Percentiles rank a stretch among this genome's conserved stretches.
Evolutionary conservation across 495 filamentous ascomycete genomes (phyloP).

Genomic region (Penicillium soppii): DNA sequence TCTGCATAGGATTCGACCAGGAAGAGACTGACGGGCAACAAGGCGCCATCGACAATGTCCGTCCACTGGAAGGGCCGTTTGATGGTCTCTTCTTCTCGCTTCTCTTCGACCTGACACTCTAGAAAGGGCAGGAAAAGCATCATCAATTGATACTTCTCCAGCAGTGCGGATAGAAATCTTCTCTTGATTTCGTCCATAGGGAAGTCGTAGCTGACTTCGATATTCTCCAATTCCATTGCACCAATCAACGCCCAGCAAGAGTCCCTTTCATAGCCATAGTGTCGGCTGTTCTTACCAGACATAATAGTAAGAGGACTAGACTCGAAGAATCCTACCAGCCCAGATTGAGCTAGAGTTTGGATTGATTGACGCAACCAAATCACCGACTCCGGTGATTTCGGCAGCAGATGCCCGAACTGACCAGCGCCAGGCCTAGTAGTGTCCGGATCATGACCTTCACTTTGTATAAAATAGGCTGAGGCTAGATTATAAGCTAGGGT

Average conservation of each 20-base stretch:
- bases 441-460: neutral
- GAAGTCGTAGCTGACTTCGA: neutral
- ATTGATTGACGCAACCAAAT: neutral
- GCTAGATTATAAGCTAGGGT: neutral
- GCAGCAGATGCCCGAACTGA: neutral
- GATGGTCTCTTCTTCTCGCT: neutral
- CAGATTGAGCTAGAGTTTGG: neutral
- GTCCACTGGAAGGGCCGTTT: neutral
- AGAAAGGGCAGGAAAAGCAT: neutral
- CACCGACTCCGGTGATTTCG: neutral
- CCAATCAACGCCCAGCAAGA: conserved; percentile 1
- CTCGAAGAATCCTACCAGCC: neutral
- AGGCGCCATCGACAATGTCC: neutral
- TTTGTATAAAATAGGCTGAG: neutral
- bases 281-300: neutral
- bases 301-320: neutral
- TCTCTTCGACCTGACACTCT: neutral
- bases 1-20: neutral
- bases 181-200: conserved; percentile 1
- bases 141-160: neutral
- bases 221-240: neutral
- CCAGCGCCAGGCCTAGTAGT: neutral
- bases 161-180: neutral
- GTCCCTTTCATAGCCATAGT: neutral
- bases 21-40: neutral